A percentile compares a stretch with the other conserved stretches of the same genome.
These are phyloP conservation scores for Phalaenopsis hybrid DNA, from an alignment of 116 monocot genomes.

Conservation along the genomic window DNA sequence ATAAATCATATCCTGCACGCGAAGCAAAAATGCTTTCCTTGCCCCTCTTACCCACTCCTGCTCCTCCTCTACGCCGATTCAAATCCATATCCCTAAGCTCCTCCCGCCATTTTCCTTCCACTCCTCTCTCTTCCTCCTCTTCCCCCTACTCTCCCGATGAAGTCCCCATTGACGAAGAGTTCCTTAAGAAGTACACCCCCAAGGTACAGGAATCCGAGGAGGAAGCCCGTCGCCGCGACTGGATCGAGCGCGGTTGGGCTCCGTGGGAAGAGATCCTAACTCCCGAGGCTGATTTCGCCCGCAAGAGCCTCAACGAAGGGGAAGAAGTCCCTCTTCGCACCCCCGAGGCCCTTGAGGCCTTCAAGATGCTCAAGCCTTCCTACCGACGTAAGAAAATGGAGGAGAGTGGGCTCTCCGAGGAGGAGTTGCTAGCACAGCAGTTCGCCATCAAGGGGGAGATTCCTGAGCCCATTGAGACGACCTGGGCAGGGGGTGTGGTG, in stretches of 20 bases:
- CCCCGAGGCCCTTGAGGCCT: constrained; percentile 79
- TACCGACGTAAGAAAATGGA: constrained; percentile 74
- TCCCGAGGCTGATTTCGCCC: constrained; percentile 87
- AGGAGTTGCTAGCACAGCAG: constrained; percentile 44
- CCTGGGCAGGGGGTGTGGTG: constrained; percentile 67
- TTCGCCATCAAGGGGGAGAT: constrained; percentile 70
- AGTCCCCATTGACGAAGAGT: constrained; percentile 62
- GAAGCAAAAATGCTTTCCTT: constrained; percentile 15
- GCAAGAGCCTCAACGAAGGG: constrained; percentile 84
- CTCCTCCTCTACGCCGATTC: constrained; percentile 9
- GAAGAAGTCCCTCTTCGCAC: constrained; percentile 81
- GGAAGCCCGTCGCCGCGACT: constrained; percentile 65
- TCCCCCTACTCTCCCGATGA: constrained; percentile 58
- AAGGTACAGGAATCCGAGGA: constrained; percentile 59
- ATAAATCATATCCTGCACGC: too few relatives aligned
- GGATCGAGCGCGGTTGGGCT: constrained; percentile 90
- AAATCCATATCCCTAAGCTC: constrained; percentile 8
- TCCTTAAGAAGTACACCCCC: constrained; percentile 47
- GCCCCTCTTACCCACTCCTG: constrained; percentile 5
- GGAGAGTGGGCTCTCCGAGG: constrained; percentile 65
- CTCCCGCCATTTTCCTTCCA: constrained; percentile 2
- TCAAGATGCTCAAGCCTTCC: constrained; percentile 72
- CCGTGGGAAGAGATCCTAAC: constrained; percentile 95
- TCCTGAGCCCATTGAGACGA: constrained; percentile 54
- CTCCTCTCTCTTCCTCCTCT: constrained; percentile 4